Base-by-base conservation (phyloP, 345 rosid genomes). In the Aquilaria yunnanensis region DNA sequence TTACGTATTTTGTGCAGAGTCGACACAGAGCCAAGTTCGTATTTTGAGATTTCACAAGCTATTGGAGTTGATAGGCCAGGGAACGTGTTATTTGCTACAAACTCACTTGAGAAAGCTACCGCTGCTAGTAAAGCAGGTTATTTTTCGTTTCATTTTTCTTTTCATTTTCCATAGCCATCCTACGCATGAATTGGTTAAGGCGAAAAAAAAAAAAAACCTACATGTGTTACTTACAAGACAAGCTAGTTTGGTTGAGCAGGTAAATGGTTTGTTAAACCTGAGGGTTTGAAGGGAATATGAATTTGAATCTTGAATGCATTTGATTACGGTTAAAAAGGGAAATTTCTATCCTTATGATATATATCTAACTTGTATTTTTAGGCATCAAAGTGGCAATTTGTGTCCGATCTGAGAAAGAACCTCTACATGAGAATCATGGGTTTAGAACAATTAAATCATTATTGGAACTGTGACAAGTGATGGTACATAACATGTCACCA, bases 1-100 rank as follows among this genome's bases (percentile, higher is more conserved):
- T 23, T 23, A 23, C 23, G 23, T 23, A 23, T 23, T 23, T 23
- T 23, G 23, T 69, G 58, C 67, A 74, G 73, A 11, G 30, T 56
- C 51, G 61, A 69, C 37, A 65, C 37, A 13, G 67, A 74, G 51
- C 30, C 51, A 14, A n/a, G 6, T 6, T 56, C 70, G 51, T 73
- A 64, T 49, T 3, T 47, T 0, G 67, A 73, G 30, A 73, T 72
- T 14, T 47, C 41, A 41, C 63, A 41, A 52, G 55, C 74, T 5
- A 32, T 74, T 10, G 77, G 74, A 61, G 74, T 69, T 8, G 77
- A 69, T 57, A 69, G 43, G 67, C 67, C 67, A 51, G 30, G 67
- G 2, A 64, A 65, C 34, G 48, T 74, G 14, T 48, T 74, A 54
- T 74, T 60, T 57, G 66, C 69, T 57, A 74, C 77, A 10, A 60